Base-by-base conservation (phyloP, 164 flowering plant genomes). In the Nymphaea thermarum region DNA sequence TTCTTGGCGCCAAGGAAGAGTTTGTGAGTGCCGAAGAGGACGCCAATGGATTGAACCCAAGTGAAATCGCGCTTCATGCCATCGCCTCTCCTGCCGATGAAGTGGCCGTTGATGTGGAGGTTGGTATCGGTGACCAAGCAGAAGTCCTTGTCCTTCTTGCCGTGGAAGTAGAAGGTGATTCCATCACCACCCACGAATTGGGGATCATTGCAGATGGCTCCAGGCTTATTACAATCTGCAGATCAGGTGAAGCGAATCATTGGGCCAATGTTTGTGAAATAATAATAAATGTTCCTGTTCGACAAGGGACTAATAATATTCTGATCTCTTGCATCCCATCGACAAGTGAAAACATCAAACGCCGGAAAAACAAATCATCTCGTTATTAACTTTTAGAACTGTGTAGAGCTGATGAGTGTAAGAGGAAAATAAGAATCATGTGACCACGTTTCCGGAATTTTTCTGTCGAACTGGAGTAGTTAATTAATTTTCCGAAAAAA, bases 181-280 rank as follows among this genome's bases (percentile, higher is more conserved):
- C 81, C 81, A 43, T 78, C 79, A 2, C 75, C 81, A 4, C 81
- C 81, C 4, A 78, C 70, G 61, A 78, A 78, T 1, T 75, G 64
- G 4, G 81, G 81, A 64, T 78, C 79, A 42, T 69, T 67, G 57
- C 77, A 77, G 11, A 77, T 72, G 1, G 75, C 77, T 2, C 80
- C 75, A 2, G 77, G 77, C 17, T 5, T 16, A 59, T 74, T 59
- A 63, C 79, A 77, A 43, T 17, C 79, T 77, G 68, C 60, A 71
- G 17, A 6, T 5, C 63, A 12, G 36, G 36, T 25, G 36, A 25
- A 66, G 17, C 57, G 18, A 63, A 61, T 5, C 6, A 5, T 61
- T 61, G 60, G 60, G 60, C 16, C 16, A 55, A 55, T 8, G 16
- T 8, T 15, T 8, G 1, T 15, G 12, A 55, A 55, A 55, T 55